phyloP scores from a whole-genome alignment of 805 yeast species.

The Kockiozyma suomiensis region DNA sequence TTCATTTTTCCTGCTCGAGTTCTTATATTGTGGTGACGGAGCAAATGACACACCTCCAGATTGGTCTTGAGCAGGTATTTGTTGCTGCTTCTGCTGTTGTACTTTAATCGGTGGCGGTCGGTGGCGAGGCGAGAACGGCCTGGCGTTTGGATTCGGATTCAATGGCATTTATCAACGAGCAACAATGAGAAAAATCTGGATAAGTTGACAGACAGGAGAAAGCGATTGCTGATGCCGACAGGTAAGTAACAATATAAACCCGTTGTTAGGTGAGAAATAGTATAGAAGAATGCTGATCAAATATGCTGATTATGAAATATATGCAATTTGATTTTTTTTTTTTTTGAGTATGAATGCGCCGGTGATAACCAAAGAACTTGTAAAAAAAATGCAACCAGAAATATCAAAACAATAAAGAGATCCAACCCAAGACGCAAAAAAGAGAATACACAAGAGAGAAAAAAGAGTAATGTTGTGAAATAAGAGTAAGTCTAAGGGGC shows the following conservation, averaged over 20 bases:
- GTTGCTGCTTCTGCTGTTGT: neutral
- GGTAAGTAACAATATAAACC: no score
- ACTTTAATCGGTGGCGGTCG: constrained; percentile 25
- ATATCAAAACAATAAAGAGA: neutral
- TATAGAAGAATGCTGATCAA: no score
- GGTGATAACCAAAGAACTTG: no score
- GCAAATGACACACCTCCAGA: neutral
- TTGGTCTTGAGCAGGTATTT: neutral
- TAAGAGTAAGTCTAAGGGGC: neutral
- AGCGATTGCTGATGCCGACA: no score
- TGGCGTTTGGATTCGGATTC: constrained; percentile 20
- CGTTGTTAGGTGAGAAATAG: no score
- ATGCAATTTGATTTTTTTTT: no score
- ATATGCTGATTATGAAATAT: no score
- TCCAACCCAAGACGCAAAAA: neutral
- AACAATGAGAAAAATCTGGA: neutral
- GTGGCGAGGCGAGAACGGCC: constrained; percentile 23
- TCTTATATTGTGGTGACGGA: neutral
- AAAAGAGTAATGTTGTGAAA: neutral
- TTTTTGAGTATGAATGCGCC: no score
- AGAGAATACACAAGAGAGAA: neutral
- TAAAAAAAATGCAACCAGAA: neutral
- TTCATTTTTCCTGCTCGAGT: neutral
- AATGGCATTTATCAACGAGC: constrained; percentile 8
- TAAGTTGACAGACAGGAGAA: neutral